Base-by-base conservation (phyloP, 352 stramenopile genomes). In the Globisporangium polare region DNA sequence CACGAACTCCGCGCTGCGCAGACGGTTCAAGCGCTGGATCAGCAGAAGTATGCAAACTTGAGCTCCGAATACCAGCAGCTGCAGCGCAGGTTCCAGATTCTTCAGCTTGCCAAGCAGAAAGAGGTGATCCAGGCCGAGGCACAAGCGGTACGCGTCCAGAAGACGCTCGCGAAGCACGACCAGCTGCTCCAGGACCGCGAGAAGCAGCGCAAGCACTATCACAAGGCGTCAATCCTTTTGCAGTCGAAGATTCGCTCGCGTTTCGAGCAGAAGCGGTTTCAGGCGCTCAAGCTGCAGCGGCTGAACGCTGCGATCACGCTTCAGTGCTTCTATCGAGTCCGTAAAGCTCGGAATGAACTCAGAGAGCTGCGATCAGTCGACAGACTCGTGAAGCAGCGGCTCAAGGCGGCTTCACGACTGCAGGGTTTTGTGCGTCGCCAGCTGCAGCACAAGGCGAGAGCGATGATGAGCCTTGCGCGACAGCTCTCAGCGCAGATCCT, bases 221-320 rank as follows among this genome's bases (percentile, higher is more conserved):
- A 79, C 15, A 62, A 74, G 22, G 82, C 82, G 0, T 92, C 82
- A 0, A 82, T 88, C 24, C 65, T 88, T 0, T 57, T 92, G 17
- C 82, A 92, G 50, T 88, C 76, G 17, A 83, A 68, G 50, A 62
- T 89, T 17, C 72, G 80, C 1, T 68, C 73, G 5, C 62, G 78
- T 3, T 58, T 92, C 6, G 78, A 92, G 60, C 77, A 85, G 18
- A 86, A 82, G 31, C 72, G 71, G 4, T 92, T 75, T 37, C 80
- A 90, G n/a, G 78, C 76, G 0, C 47, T 76, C 13, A 86, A 82
- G 59, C 46, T 89, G 26, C 60, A 74, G 27, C 76, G 82, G 2
- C 26, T 33, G 13, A 72, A 71, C 27, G 77, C 78, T 22, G 78
- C 66, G 0, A 58, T 69, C 6, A 65, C 66, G 0, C 63, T 90